Evolutionary conservation across 2,329 filamentous ascomycete genomes (phyloP).

Genomic region (Exserohilum turcica): DNA sequence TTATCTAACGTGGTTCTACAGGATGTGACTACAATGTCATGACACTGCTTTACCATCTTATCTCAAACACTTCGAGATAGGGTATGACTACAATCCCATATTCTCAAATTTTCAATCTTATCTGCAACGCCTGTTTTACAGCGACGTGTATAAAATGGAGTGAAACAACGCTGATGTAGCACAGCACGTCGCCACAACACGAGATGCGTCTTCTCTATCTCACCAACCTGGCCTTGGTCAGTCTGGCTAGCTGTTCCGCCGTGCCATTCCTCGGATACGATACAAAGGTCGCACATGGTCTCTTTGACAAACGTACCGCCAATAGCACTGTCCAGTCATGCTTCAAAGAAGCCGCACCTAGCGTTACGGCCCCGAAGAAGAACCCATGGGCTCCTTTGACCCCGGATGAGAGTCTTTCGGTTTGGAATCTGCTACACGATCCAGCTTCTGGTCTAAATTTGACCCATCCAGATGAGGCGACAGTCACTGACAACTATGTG

Average conservation of each 20-base stretch:
- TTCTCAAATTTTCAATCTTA: neutral
- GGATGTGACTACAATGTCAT: no score
- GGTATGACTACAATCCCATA: neutral
- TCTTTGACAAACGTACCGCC: slow-evolving; percentile 21
- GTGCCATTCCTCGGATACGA: slow-evolving; percentile 30
- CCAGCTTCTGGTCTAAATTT: slow-evolving; percentile 53
- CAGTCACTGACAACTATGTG: slow-evolving; percentile 54
- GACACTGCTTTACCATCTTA: no score
- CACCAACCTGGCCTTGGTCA: neutral
- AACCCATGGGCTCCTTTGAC: slow-evolving; percentile 54
- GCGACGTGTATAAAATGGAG: neutral
- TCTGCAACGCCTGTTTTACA: neutral
- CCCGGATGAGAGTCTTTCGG: slow-evolving; percentile 50
- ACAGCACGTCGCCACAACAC: no score
- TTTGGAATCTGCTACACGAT: slow-evolving; percentile 53
- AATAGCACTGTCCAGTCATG: slow-evolving; percentile 20
- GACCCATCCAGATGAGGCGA: slow-evolving; percentile 47
- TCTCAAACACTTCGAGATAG: neutral
- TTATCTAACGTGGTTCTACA: no score
- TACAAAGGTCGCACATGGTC: slow-evolving; percentile 24
- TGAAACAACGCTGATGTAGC: no score
- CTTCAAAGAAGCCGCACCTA: slow-evolving; percentile 17
- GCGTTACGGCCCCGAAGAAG: slow-evolving; percentile 42
- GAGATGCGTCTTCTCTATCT: neutral
- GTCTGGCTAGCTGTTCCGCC: slow-evolving; percentile 11